Evolutionary conservation across 2,329 filamentous ascomycete species (phyloP), one percentile per base, ranked within the genome.

Genomic region (Pseudogymnoascus sp.): DNA sequence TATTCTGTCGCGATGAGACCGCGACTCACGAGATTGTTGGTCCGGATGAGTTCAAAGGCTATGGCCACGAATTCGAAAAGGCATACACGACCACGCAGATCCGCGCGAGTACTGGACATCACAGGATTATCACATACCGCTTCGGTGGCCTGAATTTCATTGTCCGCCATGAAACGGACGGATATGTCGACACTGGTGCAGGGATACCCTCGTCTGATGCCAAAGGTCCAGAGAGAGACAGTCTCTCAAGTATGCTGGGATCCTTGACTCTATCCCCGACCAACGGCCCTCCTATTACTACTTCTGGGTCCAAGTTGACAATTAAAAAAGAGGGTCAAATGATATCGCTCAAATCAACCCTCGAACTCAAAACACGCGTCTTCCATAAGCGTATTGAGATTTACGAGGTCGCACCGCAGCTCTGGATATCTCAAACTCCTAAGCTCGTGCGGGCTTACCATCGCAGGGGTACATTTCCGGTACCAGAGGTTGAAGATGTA

Each of bases 361-460:
- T 79, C 9, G 74, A 78, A 63, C 73, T 79, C 68, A 79, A 78
- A 67, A 78, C 75, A 6, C 71, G 73, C 1, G 66, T 69, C n/a
- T 33, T 38, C 3, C 64, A 69, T 26, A 74, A 69, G 39, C 65
- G 58, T 19, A 63, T 79, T 13, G n/a, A 62, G 2, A 58, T 77
- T 9, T 0, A 63, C 8, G 69, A 76, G 5, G 65, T 77, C 30
- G 69, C 69, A 21, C 61, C 74, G 2, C 75, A 77, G 66, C 70
- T 79, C 21, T 79, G 76, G 76, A 63, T 71, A 13, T 77, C 74
- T 4, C 76, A 79, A 66, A 79, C 76, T 0, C 72, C 73, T 0
- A 76, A 75, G 38, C 74, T 79, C 33, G 74, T 78, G n/a, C 71
- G 73, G 28, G 76, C 74, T 1, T 76, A 76, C 62, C 74, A 78